Conservation (phyloP, 1,284 basidiomycete species). For the Cerrena zonata region DNA sequence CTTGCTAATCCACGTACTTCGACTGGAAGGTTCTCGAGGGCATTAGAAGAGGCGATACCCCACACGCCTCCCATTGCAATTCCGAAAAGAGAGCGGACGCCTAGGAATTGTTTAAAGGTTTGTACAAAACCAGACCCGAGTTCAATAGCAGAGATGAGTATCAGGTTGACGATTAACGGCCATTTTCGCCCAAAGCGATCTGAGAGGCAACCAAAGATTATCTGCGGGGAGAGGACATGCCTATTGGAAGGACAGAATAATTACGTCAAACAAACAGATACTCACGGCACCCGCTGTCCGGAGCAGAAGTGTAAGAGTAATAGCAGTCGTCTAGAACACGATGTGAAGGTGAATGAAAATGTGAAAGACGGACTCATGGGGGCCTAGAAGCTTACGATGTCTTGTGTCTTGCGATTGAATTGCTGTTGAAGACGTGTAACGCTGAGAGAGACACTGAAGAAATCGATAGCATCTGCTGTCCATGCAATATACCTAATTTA, state of each 20-base stretch:
- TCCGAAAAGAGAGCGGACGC: slow-evolving; percentile 72
- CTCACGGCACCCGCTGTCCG: slow-evolving; percentile 78
- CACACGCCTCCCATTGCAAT: slow-evolving; percentile 85
- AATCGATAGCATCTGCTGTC: slow-evolving; percentile 78
- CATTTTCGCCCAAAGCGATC: slow-evolving; percentile 91
- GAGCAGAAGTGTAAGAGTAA: slow-evolving; percentile 90
- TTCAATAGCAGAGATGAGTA: slow-evolving; percentile 68
- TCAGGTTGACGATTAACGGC: slow-evolving; percentile 77
- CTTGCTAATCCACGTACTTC: slow-evolving; percentile 81
- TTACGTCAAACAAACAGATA: neutral
- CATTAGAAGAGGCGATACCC: slow-evolving; percentile 71
- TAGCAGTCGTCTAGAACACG: slow-evolving; percentile 60
- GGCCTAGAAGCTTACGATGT: slow-evolving; percentile 43
- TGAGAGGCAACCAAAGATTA: slow-evolving; percentile 75
- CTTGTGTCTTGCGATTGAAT: slow-evolving; percentile 42
- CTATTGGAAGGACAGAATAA: neutral
- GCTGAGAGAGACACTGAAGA: slow-evolving; percentile 78
- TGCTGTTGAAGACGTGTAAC: slow-evolving; percentile 51
- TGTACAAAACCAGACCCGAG: slow-evolving; percentile 74
- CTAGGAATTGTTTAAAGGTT: slow-evolving; percentile 65
- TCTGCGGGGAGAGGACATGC: slow-evolving; percentile 21
- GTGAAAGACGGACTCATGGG: neutral
- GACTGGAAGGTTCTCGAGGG: slow-evolving; percentile 86
- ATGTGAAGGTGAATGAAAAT: neutral
- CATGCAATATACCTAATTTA: slow-evolving; percentile 64